A percentile compares a stretch with the other conserved stretches of the same genome.
Evolutionary conservation across 2,329 filamentous ascomycete genomes (phyloP).

Genomic region (Colletotrichum gigasporum): DNA sequence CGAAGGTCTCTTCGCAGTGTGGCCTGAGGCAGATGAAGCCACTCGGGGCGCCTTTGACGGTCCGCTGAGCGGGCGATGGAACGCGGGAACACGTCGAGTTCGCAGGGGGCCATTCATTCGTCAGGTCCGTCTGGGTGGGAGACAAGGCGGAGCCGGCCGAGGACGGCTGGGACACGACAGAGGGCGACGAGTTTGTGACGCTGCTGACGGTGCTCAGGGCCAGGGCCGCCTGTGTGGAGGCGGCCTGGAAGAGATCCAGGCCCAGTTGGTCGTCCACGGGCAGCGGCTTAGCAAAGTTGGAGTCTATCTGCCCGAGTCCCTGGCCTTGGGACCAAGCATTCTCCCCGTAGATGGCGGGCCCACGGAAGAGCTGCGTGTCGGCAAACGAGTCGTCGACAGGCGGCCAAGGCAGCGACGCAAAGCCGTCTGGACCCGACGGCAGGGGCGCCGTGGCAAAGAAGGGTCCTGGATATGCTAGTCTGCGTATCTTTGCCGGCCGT

Average conservation of each 20-base stretch:
- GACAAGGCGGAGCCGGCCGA: conserved; percentile 43
- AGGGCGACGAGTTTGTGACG: conserved; percentile 36
- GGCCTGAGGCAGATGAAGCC: conserved; percentile 39
- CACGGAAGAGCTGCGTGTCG: background rate
- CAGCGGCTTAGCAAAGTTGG: background rate
- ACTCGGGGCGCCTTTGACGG: conserved; percentile 23
- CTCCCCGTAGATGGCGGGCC: conserved; percentile 15
- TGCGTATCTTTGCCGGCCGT: background rate
- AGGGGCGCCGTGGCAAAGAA: background rate
- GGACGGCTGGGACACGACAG: conserved; percentile 34
- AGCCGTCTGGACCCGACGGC: background rate
- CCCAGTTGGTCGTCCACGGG: background rate
- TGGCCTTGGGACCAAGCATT: conserved; percentile 11
- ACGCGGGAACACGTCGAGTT: conserved; percentile 32
- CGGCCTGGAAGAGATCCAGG: background rate
- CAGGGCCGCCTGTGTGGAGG: background rate
- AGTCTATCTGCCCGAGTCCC: background rate
- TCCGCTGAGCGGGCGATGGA: conserved; percentile 36
- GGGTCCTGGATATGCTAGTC: background rate
- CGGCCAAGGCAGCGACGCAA: conserved; percentile 21
- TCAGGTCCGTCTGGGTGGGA: conserved; percentile 40
- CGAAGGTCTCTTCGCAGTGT: conserved; percentile 38
- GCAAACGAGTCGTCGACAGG: background rate
- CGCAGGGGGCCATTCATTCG: conserved; percentile 34
- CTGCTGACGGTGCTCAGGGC: conserved; percentile 39